Base-by-base conservation (phyloP, 2,329 filamentous ascomycete genomes). In the Scorias spongiosa region DNA sequence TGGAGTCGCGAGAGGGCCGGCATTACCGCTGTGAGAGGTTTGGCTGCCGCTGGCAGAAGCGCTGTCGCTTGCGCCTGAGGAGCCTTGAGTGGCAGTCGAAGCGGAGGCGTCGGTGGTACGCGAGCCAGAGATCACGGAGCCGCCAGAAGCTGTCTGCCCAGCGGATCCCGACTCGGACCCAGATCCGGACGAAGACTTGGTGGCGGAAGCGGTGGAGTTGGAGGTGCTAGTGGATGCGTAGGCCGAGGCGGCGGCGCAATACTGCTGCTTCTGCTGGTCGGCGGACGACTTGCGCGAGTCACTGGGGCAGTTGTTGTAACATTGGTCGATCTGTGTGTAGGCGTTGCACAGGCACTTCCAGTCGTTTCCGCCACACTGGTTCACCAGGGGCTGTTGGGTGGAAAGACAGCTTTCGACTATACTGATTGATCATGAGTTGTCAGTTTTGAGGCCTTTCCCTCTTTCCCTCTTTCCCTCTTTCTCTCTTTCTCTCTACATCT, bases 281-380 rank as follows among this genome's bases (percentile, higher is more conserved):
- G 57, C 61, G 29, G 55, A 54, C 44, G 55, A 54, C 34, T 56
- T 52, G 41, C 57, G 60, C 12, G 63, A 48, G 53, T 54, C 50
- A 71, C 66, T 50, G 42, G 76, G 75, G 64, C 78, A 80, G 66
- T 77, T 76, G 66, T 73, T 72, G 65, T 77, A 80, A 70, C 77
- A 80, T 10, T 50, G 53, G 9, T 55, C 40, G 42, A 60, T 49
- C 40, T 53, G 53, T 32, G 57, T 68, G 58, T 71, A 74, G 51
- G 72, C 67, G 41, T 67, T 63, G 61, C 76, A 81, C 28, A 78
- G 64, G 61, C 77, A 80, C 52, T 64, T 60, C 62, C 66, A 75
- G 60, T 75, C 70, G 49, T 68, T 70, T 36, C 53, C 44, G 29
- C 48, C 51, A 60, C 72, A 75, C 39, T 51, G 52, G 14, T 63